Evolutionary conservation across 208 protist species (phyloP).

Genomic region (Trypanosoma boissoni): DNA sequence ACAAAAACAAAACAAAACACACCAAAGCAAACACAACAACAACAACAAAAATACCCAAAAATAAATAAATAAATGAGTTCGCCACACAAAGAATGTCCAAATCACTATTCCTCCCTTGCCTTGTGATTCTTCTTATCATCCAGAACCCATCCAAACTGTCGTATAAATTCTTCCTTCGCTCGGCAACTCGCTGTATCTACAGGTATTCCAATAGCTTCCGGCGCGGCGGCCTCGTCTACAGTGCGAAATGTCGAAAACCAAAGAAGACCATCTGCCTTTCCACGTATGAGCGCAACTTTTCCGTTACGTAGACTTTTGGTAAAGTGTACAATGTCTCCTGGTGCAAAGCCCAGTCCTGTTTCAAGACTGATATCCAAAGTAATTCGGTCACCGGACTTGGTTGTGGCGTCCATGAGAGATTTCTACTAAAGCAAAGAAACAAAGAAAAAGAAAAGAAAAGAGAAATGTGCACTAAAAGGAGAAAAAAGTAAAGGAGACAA

Average conservation of each 20-base stretch:
- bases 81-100: too few species aligned
- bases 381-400: constrained; percentile 60
- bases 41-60: too few species aligned
- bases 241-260: constrained; percentile 79
- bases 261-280: constrained; percentile 58
- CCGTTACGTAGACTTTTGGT: constrained; percentile 85
- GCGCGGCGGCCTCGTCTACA: constrained; percentile 39
- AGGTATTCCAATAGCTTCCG: constrained; percentile 55
- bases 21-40: too few species aligned
- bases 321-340: constrained; percentile 84
- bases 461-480: neutral
- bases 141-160: constrained; percentile 85
- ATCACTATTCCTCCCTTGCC: neutral
- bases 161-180: constrained; percentile 80
- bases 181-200: constrained; percentile 80
- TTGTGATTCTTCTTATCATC: constrained; percentile 48
- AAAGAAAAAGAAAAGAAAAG: neutral
- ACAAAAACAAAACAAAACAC: too few species aligned
- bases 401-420: constrained; percentile 20
- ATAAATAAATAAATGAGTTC: too few species aligned
- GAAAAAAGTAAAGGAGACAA: too few species aligned
- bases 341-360: constrained; percentile 54
- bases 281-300: constrained; percentile 78
- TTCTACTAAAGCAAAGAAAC: neutral
- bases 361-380: constrained; percentile 34